Evolutionary conservation across 2,329 filamentous ascomycete species (phyloP).

Genomic region (Monosporascus ibericus): DNA sequence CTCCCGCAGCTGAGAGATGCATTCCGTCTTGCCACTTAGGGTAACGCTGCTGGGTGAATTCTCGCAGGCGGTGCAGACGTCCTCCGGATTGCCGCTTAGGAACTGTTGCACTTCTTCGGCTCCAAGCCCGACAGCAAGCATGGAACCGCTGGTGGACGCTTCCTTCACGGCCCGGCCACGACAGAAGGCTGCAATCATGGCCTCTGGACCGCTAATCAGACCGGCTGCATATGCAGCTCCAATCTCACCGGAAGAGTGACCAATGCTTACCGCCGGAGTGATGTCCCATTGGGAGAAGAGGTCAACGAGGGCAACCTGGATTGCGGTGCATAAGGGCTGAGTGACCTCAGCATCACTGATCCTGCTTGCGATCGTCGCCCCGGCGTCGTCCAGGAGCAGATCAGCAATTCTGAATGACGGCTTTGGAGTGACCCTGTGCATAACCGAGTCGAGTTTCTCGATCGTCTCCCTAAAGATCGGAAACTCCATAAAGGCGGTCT

Average conservation of each 20-base stretch:
- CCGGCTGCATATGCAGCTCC: conserved; percentile 35
- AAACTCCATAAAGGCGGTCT: conserved; percentile 1
- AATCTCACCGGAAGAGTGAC: conserved; percentile 37
- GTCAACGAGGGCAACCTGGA: conserved; percentile 37
- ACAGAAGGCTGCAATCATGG: conserved; percentile 20
- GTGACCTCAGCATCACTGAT: conserved; percentile 17
- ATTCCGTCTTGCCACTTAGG: conserved; percentile 40
- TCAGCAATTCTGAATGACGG: conserved; percentile 9
- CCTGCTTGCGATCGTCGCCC: background rate
- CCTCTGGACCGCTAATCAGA: conserved; percentile 17
- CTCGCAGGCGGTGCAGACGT: conserved; percentile 31
- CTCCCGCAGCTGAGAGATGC: conserved; percentile 31
- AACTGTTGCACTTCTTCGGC: conserved; percentile 14
- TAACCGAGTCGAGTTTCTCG: conserved; percentile 7
- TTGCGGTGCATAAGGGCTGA: conserved; percentile 36
- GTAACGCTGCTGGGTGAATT: conserved; percentile 40
- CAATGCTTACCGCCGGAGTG: conserved; percentile 25
- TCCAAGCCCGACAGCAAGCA: conserved; percentile 27
- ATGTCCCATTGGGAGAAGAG: conserved; percentile 30
- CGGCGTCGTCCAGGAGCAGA: conserved; percentile 3
- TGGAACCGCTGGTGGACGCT: conserved; percentile 15
- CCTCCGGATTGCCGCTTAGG: conserved; percentile 29
- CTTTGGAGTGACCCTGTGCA: conserved; percentile 1
- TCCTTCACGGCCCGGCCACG: conserved; percentile 15
- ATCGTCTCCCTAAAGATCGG: conserved; percentile 4